phyloP scores from a whole-genome alignment of 2,329 filamentous ascomycete genomes.

The Lachnellula subtilissima region DNA sequence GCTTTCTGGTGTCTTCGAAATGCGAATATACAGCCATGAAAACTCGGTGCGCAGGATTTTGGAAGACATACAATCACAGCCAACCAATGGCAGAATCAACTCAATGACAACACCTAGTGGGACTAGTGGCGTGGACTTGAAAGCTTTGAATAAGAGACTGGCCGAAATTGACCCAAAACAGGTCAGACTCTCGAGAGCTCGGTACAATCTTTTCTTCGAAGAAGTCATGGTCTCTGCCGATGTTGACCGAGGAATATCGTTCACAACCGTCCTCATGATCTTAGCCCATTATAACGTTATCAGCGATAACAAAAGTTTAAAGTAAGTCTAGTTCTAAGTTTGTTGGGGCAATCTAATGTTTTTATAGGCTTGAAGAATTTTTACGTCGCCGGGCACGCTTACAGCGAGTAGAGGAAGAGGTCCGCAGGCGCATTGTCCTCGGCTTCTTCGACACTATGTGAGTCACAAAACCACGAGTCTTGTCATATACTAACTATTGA shows the following conservation, averaged over 20 bases:
- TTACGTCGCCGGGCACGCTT: conserved; percentile 82
- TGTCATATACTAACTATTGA: conserved; percentile 17
- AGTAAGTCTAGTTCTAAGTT: conserved; percentile 42
- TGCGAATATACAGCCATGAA: conserved; percentile 91
- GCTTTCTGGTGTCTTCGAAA: conserved; percentile 91
- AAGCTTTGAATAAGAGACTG: conserved; percentile 69
- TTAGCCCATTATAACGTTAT: conserved; percentile 98
- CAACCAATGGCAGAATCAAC: conserved; percentile 38
- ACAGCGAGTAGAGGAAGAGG: conserved; percentile 91
- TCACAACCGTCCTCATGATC: conserved; percentile 89
- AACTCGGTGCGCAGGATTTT: conserved; percentile 83
- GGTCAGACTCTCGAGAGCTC: conserved; percentile 69
- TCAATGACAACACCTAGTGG: conserved; percentile 50
- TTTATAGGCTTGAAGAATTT: conserved; percentile 78
- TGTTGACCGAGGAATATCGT: conserved; percentile 82
- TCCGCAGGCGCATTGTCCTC: conserved; percentile 81
- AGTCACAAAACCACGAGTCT: conserved; percentile 23
- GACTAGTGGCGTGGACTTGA: conserved; percentile 60
- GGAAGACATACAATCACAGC: conserved; percentile 63
- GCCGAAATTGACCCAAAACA: conserved; percentile 66
- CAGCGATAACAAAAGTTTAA: conserved; percentile 91
- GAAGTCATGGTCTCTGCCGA: conserved; percentile 94
- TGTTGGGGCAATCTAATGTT: conserved; percentile 27
- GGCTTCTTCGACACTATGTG: conserved; percentile 93
- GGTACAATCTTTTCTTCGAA: conserved; percentile 94